phyloP scores from a whole-genome alignment of 805 yeast species.

The Candida hungchunana region DNA sequence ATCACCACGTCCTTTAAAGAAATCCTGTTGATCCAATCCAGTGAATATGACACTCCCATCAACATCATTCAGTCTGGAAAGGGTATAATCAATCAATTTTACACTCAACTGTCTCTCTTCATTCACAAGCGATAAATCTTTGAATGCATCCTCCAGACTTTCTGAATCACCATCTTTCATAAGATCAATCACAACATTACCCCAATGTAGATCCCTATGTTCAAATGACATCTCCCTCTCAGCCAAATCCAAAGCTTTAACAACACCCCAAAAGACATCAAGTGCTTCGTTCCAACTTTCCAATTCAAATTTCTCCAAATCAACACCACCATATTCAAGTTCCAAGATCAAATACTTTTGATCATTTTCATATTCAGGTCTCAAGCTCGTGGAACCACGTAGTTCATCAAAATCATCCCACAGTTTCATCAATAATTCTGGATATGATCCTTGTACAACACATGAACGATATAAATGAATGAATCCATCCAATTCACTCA shows the following conservation, averaged over 20 bases:
- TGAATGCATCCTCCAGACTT: conserved; percentile 20
- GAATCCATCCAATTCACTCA: conserved; percentile 41
- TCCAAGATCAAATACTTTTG: conserved; percentile 33
- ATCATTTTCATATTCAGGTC: conserved; percentile 36
- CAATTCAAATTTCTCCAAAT: conserved; percentile 41
- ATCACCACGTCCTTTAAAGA: conserved; percentile 57
- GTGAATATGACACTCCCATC: conserved; percentile 37
- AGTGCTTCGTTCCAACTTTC: conserved; percentile 35
- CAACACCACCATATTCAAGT: conserved; percentile 38
- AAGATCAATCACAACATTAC: conserved; percentile 49
- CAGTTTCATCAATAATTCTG: conserved; percentile 34
- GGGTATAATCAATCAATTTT: conserved; percentile 54
- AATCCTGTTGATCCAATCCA: conserved; percentile 59
- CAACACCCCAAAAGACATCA: conserved; percentile 52
- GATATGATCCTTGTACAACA: conserved; percentile 44
- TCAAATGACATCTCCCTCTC: conserved; percentile 55
- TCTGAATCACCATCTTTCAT: conserved; percentile 15
- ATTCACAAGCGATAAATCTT: conserved; percentile 18
- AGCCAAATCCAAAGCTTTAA: conserved; percentile 43
- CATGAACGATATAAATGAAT: conserved; percentile 38
- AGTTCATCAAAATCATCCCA: conserved; percentile 39
- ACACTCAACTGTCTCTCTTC: conserved; percentile 32
- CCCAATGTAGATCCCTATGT: conserved; percentile 69
- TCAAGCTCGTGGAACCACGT: conserved; percentile 29
- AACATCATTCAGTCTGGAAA: conserved; percentile 43